Base-by-base conservation (phyloP, 441 rosid genomes). In the Pelargonium fulgidum region DNA sequence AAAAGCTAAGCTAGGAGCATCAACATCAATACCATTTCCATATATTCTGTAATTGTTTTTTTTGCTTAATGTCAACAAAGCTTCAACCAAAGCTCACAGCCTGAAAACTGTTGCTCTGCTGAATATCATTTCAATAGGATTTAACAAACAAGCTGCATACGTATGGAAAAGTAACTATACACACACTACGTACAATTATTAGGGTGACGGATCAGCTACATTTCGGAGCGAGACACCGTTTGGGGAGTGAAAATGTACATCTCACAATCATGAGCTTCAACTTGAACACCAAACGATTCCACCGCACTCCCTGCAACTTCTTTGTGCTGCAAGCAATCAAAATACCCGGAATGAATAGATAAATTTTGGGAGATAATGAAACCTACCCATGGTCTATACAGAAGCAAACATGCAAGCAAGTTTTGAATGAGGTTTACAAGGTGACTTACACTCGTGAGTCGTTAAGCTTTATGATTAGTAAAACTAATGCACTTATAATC, bases 231-330 rank as follows among this genome's bases (percentile, higher is more conserved):
- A 0, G 54, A 12, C 14, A 1, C n/a, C n/a, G 54, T 48, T 48
- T 48, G 54, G 5, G 54, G 54, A 48, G 54, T 50, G 58, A 50
- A 50, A 50, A 50, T 50, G 58, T 50, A 50, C 58, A 50, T 50
- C 58, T 50, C 16, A 50, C 58, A 50, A 7, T 50, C 58, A 50
- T 50, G 58, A n/a, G 58, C 58, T 50, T 50, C 58, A n/a, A 50
- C 58, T 3, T 1, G 19, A 50, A 4, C 58, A n/a, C 20, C 19
- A n/a, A 13, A 50, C 1, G 58, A 50, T 6, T 0, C 19, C 19
- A n/a, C 17, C 16, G 8, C 58, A 50, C 6, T 50, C 19, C 19
- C 58, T 7, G 17, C 5, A 50, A 13, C 58, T 2, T 50, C 33
- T 26, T 1, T 50, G 13, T 50, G 58, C 58, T 50, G 58, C 58